Conservation (phyloP, 1,284 basidiomycete species). For the Amylostereum chailletii region DNA sequence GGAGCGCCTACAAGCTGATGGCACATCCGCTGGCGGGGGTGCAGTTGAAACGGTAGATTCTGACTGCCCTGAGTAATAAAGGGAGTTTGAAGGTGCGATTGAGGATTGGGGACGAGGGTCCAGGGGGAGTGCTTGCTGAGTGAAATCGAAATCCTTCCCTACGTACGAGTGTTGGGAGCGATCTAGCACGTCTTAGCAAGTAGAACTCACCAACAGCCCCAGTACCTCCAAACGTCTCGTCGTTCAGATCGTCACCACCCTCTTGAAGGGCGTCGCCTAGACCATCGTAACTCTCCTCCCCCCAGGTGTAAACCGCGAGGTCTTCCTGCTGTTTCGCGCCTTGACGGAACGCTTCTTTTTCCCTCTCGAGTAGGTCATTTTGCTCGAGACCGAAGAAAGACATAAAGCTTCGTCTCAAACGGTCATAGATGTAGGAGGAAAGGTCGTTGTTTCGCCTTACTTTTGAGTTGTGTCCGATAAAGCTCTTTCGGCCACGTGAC, state of each 20-base stretch:
- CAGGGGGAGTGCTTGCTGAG: constrained; percentile 31
- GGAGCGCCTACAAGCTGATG: no score
- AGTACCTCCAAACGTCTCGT: constrained; percentile 86
- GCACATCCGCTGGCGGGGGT: neutral
- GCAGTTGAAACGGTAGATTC: neutral
- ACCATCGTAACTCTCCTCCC: constrained; percentile 85
- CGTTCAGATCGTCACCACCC: constrained; percentile 85
- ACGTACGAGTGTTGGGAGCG: constrained; percentile 4
- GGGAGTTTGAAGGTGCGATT: neutral
- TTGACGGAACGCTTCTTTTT: constrained; percentile 46
- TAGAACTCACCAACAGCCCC: constrained; percentile 56
- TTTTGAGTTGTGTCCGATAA: no score
- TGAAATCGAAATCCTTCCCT: constrained; percentile 95
- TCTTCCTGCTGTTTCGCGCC: constrained; percentile 57
- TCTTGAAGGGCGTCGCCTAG: constrained; percentile 84
- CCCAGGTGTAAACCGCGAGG: constrained; percentile 83
- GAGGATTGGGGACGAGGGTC: constrained; percentile 14
- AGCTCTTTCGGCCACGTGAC: no score
- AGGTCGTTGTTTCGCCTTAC: no score
- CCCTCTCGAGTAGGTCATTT: constrained; percentile 47
- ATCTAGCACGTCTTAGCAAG: neutral
- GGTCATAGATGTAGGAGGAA: no score
- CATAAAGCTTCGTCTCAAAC: constrained; percentile 31
- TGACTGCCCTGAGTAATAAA: constrained; percentile 4
- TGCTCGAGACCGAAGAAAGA: constrained; percentile 76